These are phyloP conservation scores for Vicia sativa DNA, from an alignment of 306 rosid species.

Conservation along the genomic window DNA sequence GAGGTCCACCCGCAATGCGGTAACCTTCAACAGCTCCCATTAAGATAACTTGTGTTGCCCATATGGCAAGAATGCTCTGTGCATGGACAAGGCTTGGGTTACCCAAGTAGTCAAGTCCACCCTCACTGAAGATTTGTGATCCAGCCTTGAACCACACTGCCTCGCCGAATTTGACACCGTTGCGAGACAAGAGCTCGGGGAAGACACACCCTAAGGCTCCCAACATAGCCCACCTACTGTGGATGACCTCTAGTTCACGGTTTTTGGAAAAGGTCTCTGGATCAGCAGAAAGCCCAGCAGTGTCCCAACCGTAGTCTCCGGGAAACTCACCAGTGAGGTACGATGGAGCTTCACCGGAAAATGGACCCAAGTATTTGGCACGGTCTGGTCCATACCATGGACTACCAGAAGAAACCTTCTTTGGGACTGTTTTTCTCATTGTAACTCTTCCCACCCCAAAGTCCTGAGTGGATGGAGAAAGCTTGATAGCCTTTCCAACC, in stretches of 20 bases:
- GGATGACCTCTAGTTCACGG: background rate
- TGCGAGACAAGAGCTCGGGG: background rate
- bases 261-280: background rate
- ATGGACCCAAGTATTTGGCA: background rate
- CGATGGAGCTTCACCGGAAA: background rate
- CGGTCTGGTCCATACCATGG: background rate
- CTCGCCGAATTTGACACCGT: background rate
- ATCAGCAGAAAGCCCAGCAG: background rate
- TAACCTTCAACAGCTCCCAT: conserved; percentile 7
- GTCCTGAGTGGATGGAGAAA: background rate
- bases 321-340: background rate
- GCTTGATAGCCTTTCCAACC: background rate
- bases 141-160: background rate
- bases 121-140: background rate
- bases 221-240: background rate
- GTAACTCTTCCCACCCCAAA: background rate
- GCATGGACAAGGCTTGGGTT: background rate
- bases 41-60: background rate
- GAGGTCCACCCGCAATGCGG: background rate
- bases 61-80: background rate
- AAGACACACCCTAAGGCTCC: conserved; percentile 3
- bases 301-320: background rate
- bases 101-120: background rate
- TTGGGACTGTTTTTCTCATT: background rate
- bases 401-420: background rate